These are phyloP conservation scores for Fusarium mundagurra DNA, from an alignment of 2,329 filamentous ascomycete genomes.

Conservation along the genomic window DNA sequence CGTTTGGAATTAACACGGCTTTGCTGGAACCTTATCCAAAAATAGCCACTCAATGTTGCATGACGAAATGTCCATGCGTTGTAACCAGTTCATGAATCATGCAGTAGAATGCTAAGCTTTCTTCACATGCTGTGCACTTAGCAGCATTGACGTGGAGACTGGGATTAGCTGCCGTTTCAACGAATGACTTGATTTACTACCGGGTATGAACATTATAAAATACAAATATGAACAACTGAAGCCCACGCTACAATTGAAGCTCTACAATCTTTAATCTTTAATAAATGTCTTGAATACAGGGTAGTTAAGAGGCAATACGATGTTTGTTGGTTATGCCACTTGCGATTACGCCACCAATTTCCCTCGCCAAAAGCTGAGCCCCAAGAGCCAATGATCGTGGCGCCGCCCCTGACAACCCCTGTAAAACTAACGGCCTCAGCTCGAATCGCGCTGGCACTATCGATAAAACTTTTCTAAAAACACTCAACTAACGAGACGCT, in stretches of 20 bases:
- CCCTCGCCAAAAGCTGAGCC: not conserved
- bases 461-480: not conserved
- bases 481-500: not conserved
- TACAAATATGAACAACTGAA: fast-evolving
- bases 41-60: not conserved
- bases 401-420: not conserved
- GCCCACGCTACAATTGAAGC: fast-evolving
- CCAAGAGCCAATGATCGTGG: not conserved
- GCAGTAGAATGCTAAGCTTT: fast-evolving
- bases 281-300: not conserved
- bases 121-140: fast-evolving
- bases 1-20: not conserved
- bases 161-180: no score
- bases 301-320: not conserved
- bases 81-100: not conserved
- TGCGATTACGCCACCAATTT: not conserved
- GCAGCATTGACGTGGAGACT: fast-evolving
- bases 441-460: not conserved
- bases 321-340: not conserved
- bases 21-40: not conserved
- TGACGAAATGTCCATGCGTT: not conserved
- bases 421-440: not conserved
- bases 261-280: fast-evolving
- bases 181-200: fast-evolving
- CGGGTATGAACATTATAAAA: fast-evolving